Evolutionary conservation across 1,139 yeast species (phyloP), one percentile per base, ranked within the genome.

Genomic region (Nakaseomyces delphensis): DNA sequence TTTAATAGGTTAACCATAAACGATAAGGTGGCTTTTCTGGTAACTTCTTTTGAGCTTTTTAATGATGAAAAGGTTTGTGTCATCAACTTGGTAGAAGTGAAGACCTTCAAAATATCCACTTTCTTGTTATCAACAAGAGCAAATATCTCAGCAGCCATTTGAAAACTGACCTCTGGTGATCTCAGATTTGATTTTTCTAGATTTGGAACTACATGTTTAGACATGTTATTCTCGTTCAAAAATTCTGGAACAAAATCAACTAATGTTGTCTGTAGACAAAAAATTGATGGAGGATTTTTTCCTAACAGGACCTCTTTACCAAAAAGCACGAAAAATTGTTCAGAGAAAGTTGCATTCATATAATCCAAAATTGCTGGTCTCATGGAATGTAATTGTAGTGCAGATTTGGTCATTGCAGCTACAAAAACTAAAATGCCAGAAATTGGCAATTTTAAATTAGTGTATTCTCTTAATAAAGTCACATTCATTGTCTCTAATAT

Each of bases 161-260:
- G 71, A 49, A 84, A 73, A 0, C 86, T 74, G 29, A 69, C 64
- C 57, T 87, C 97, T 0, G 96, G 83, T 2, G 95, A 78, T 59
- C 96, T 75, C 55, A 91, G 69, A 40, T 83, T 71, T 0, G 93
- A 75, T 57, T 84, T 87, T 51, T 85, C 91, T 41, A 89, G 57
- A 14, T 73, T 69, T 2, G 94, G 86, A 8, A 80, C 57, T 14
- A 86, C 50, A 3, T 54, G 43, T 0, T 59, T 52, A 13, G 59
- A 62, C 44, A 83, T 69, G 11, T 69, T 68, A 1, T 67, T 69
- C n/a, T 62, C 58, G 4, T 65, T 54, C 4, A 79, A 58, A 47
- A 70, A 68, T 13, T 69, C 69, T 15, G 60, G 53, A 20, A 76
- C 56, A 50, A 76, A 76, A 9, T 54, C 53, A 11, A 50, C 42